Evolutionary conservation across 805 yeast species (phyloP), one percentile per base, ranked within the genome.

Genomic region (Cyberlindnera saturnus): DNA sequence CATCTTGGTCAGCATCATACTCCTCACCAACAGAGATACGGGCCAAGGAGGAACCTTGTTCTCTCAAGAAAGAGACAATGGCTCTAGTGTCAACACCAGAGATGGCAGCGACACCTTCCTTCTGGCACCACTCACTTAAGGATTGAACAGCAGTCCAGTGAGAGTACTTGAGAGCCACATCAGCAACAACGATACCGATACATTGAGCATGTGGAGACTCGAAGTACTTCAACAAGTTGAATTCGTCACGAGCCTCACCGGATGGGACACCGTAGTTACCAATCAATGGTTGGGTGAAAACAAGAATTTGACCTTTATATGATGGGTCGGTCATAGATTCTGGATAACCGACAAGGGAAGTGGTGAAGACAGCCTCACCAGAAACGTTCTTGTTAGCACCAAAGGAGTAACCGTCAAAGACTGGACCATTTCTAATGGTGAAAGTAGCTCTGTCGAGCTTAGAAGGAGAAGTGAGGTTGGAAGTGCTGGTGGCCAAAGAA

Each of bases 71-170:
- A 36, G 91, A 78, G 44, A 93, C 98, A 51, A 93, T 77, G 44
- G 90, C 86, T 72, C 99, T 86, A 51, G 99, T 93, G 66, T 93
- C 99, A 38, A 93, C 96, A 49, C 97, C 99, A 35, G 96, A 80
- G 57, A 93, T 85, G 37, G 96, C 95, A 44, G 98, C 95, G 43
- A 95, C 93, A 35, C 96, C 96, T 56, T 89, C 95, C 62, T 96
- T 82, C 67, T 86, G 79, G 71, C 99, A 93, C 99, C 98, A 93
- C 56, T 86, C 86, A 47, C 87, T 85, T 45, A 93, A 75, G 16
- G 95, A 83, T 70, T 93, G 98, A 30, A 93, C 96, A 4, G 99
- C 99, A 32, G 98, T 90, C 99, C 99, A 93, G 65, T 93, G 99
- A n/a, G 96, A 87, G 67, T 91, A 88, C 63, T 89, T 77, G 75